phyloP scores from a whole-genome alignment of 2,329 filamentous ascomycete genomes.

The Ophiobolus disseminans region DNA sequence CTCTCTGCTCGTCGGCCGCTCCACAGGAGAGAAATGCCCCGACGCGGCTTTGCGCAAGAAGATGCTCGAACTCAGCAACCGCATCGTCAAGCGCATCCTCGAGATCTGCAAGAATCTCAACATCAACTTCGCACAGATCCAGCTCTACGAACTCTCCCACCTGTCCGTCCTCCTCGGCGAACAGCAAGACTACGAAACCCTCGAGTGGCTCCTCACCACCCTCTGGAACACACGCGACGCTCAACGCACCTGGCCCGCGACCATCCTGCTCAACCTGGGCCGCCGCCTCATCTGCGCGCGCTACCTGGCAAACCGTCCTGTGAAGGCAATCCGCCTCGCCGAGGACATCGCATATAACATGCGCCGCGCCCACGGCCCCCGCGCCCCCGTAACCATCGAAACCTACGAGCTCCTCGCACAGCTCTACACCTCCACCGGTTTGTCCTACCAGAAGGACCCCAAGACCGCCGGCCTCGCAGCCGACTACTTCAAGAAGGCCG shows the following conservation, averaged over 20 bases:
- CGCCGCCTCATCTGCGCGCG: slow-evolving; percentile 61
- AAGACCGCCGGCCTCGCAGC: slow-evolving; percentile 45
- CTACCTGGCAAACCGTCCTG: slow-evolving; percentile 57
- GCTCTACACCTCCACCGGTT: slow-evolving; percentile 55
- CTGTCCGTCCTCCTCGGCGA: slow-evolving; percentile 54
- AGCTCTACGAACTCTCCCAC: slow-evolving; percentile 51
- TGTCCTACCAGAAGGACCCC: slow-evolving; percentile 47
- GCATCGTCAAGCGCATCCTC: slow-evolving; percentile 53
- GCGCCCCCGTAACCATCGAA: slow-evolving; percentile 57
- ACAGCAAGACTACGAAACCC: slow-evolving; percentile 54
- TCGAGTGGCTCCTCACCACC: slow-evolving; percentile 48
- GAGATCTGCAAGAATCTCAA: slow-evolving; percentile 49
- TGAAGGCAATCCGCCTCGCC: slow-evolving; percentile 52
- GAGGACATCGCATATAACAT: slow-evolving; percentile 65
- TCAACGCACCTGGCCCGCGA: slow-evolving; percentile 42
- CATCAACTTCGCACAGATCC: slow-evolving; percentile 54
- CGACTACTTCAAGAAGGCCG: slow-evolving; percentile 51
- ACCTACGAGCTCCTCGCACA: slow-evolving; percentile 59
- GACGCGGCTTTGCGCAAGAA: slow-evolving; percentile 48
- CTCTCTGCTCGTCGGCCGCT: slow-evolving; percentile 41
- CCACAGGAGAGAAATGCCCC: slow-evolving; percentile 31
- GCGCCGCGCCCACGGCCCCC: slow-evolving; percentile 59
- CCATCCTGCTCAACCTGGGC: slow-evolving; percentile 60
- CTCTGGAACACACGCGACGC: slow-evolving; percentile 48
- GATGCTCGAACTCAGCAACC: slow-evolving; percentile 49